Evolutionary conservation across 2,329 filamentous ascomycete species (phyloP).

Genomic region (Colletotrichum sp.): DNA sequence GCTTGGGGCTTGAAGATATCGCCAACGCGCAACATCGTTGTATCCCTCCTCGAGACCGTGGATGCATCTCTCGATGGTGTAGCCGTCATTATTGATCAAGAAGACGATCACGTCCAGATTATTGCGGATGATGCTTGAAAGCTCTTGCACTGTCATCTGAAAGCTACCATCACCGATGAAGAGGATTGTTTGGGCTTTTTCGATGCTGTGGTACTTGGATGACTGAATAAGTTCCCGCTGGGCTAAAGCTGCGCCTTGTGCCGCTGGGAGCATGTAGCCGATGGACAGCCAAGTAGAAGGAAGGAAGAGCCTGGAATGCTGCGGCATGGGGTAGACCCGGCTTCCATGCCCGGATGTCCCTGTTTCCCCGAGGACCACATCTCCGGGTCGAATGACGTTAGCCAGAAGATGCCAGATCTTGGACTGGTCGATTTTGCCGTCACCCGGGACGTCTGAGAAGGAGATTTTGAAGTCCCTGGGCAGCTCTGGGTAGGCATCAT

Average conservation of each 20-base stretch:
- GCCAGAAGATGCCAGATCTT: constrained; percentile 45
- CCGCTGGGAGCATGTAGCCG: constrained; percentile 64
- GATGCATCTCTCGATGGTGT: constrained; percentile 63
- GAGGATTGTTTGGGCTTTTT: constrained; percentile 55
- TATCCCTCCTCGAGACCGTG: constrained; percentile 58
- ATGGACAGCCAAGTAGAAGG: constrained; percentile 64
- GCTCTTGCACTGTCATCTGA: constrained; percentile 70
- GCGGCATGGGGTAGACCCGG: constrained; percentile 54
- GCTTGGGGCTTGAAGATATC: constrained; percentile 51
- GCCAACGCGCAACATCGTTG: constrained; percentile 60
- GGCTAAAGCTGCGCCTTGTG: constrained; percentile 61
- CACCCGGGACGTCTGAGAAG: constrained; percentile 17
- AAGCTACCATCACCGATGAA: constrained; percentile 70
- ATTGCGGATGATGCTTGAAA: constrained; percentile 66
- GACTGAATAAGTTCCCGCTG: constrained; percentile 45
- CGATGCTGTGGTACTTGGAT: constrained; percentile 30
- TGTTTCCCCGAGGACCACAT: constrained; percentile 63
- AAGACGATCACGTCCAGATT: constrained; percentile 52
- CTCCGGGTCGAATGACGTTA: constrained; percentile 45
- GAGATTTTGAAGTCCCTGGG: constrained; percentile 26
- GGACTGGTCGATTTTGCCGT: constrained; percentile 49
- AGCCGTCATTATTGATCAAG: constrained; percentile 64
- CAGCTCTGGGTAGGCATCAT: constrained; percentile 31
- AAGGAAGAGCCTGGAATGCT: constrained; percentile 50
- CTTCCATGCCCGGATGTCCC: constrained; percentile 62